Percentiles rank a stretch among this genome's conserved stretches.
These are phyloP conservation scores for Xylaria digitata DNA, from an alignment of 2,329 filamentous ascomycete genomes.

Conservation along the genomic window DNA sequence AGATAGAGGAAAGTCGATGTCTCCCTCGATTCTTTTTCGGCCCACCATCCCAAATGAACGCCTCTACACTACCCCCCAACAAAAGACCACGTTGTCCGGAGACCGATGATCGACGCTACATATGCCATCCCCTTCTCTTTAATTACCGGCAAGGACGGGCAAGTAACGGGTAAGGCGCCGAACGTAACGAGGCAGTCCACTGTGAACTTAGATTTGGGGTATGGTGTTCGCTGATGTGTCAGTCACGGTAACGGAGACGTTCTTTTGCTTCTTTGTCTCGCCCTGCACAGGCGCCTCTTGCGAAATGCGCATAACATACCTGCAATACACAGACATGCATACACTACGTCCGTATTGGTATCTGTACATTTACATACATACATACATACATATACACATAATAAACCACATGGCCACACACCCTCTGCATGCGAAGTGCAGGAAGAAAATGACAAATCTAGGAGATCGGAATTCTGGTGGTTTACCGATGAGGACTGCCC, in stretches of 20 bases:
- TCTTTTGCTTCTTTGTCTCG: conserved; percentile 15
- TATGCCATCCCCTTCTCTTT: conserved; percentile 29
- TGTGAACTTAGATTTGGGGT: not conserved
- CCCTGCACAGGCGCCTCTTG: not conserved
- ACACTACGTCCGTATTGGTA: conserved; percentile 13
- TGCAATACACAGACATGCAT: conserved; percentile 11
- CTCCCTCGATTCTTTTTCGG: conserved; percentile 1
- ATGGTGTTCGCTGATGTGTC: conserved; percentile 11
- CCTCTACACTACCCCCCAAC: not conserved
- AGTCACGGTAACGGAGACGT: conserved; percentile 28
- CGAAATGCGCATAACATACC: not conserved
- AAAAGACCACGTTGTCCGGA: conserved; percentile 37
- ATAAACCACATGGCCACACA: conserved; percentile 13
- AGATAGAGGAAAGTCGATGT: conserved; percentile 11
- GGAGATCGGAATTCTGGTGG: conserved; percentile 8
- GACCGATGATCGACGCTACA: conserved; percentile 39
- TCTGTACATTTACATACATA: conserved; percentile 10
- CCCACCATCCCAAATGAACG: conserved; percentile 18
- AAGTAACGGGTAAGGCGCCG: conserved; percentile 14
- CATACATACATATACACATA: conserved; percentile 31
- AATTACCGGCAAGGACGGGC: conserved; percentile 35
- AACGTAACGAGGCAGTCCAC: not conserved
- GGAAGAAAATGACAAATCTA: conserved; percentile 31
- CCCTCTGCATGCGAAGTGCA: conserved; percentile 17
- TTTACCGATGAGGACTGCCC: conserved; percentile 10